phyloP scores from a whole-genome alignment of 2,329 filamentous ascomycete species.

The Neopestalotiopsis sp. region DNA sequence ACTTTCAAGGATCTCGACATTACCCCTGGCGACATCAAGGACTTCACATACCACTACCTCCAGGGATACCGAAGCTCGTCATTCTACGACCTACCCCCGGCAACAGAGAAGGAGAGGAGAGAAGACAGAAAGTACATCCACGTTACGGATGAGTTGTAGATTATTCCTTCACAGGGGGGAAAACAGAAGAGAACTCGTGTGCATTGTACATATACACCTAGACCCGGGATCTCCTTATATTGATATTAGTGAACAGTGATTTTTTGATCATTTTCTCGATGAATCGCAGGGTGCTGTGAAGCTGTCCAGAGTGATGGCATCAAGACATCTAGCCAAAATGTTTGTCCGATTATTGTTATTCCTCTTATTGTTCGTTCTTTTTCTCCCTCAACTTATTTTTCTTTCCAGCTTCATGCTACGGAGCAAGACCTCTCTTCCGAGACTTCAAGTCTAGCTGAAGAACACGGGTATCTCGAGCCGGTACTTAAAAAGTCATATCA shows the following conservation, averaged over 20 bases:
- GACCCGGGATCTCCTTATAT: slow-evolving; percentile 32
- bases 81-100: slow-evolving; percentile 92
- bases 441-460: too few relatives aligned
- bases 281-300: not conserved
- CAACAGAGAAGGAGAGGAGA: slow-evolving; percentile 90
- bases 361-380: not conserved
- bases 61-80: slow-evolving; percentile 88
- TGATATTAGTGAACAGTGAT: slow-evolving; percentile 12
- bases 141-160: slow-evolving; percentile 84
- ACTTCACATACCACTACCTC: slow-evolving; percentile 92
- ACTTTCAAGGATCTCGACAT: slow-evolving; percentile 95
- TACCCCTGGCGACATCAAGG: slow-evolving; percentile 82
- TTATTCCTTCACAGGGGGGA: slow-evolving; percentile 22
- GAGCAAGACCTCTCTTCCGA: too few relatives aligned
- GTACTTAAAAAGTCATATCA: too few relatives aligned
- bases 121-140: slow-evolving; percentile 98
- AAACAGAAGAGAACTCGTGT: slow-evolving; percentile 24
- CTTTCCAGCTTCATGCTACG: not conserved
- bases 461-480: too few relatives aligned
- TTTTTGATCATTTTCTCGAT: not conserved
- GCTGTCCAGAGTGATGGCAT: not conserved
- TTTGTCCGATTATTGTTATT: not conserved
- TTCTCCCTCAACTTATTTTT: not conserved
- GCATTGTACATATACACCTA: slow-evolving; percentile 43
- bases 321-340: not conserved